These are phyloP conservation scores for Triticum timopheevii DNA, from an alignment of 176 grass and related monocot species.

Conservation along the genomic window DNA sequence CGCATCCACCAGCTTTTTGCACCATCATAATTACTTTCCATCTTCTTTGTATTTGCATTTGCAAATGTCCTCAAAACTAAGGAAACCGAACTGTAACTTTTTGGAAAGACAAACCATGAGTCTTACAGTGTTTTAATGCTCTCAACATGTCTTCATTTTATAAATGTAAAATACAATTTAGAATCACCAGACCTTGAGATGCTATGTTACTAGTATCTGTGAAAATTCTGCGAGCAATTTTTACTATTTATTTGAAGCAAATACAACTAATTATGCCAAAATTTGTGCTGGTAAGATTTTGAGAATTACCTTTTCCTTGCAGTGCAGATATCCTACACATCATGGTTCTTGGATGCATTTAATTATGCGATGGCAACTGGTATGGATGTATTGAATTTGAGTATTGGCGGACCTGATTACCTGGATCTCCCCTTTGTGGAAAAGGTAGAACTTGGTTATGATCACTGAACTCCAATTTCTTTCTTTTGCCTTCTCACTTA, in stretches of 20 bases:
- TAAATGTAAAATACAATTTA: background rate
- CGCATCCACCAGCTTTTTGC: background rate
- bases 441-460: constrained; percentile 57
- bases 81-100: background rate
- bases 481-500: background rate
- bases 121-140: background rate
- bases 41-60: background rate
- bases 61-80: background rate
- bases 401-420: constrained; percentile 95
- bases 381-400: constrained; percentile 99
- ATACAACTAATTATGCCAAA: background rate
- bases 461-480: constrained; percentile 2
- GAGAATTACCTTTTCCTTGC: constrained; percentile 75
- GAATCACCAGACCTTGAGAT: background rate
- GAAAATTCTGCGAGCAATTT: background rate
- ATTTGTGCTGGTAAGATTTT: constrained; percentile 66
- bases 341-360: constrained; percentile 99
- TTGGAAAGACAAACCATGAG: background rate
- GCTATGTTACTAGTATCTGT: background rate
- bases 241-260: background rate
- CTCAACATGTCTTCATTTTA: background rate
- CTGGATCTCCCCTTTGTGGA: constrained; percentile 97
- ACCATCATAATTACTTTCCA: background rate
- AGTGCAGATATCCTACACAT: constrained; percentile 99
- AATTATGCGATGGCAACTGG: constrained; percentile 94